Conservation (phyloP, 2,329 filamentous ascomycete species). For the Beauveria australis region DNA sequence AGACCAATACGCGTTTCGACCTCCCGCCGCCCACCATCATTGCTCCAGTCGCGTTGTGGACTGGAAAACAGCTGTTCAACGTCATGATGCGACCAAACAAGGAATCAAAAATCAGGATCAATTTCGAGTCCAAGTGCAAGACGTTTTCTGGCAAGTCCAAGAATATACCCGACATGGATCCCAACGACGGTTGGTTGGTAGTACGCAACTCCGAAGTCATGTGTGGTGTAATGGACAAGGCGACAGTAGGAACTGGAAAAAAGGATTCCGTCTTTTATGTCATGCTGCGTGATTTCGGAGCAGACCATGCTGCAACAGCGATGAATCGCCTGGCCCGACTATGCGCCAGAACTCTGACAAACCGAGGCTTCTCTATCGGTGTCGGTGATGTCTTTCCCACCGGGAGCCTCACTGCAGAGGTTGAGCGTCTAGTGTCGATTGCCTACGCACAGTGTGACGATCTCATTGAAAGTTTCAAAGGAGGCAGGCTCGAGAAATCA, state of each 20-base stretch:
- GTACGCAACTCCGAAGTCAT: conserved; percentile 95
- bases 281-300: conserved; percentile 88
- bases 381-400: conserved; percentile 91
- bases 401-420: conserved; percentile 58
- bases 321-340: conserved; percentile 94
- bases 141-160: conserved; percentile 60
- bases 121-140: conserved; percentile 87
- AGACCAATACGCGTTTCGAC: conserved; percentile 67
- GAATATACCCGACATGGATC: conserved; percentile 61
- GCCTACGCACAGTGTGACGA: conserved; percentile 77
- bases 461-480: conserved; percentile 74
- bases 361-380: conserved; percentile 91
- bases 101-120: conserved; percentile 73
- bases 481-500: conserved; percentile 74
- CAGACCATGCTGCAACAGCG: conserved; percentile 75
- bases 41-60: conserved; percentile 85
- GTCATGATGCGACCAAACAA: conserved; percentile 85
- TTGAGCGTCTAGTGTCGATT: conserved; percentile 64
- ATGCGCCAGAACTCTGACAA: conserved; percentile 79
- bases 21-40: conserved; percentile 79
- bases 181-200: conserved; percentile 84
- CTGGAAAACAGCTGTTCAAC: conserved; percentile 93
- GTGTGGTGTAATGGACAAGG: conserved; percentile 97
- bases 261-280: conserved; percentile 98
- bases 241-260: conserved; percentile 92